Percentiles rank a stretch among this genome's conserved stretches.
Evolutionary conservation across 768 basidiomycete genomes (phyloP).

Genomic region (Phanerochaete sordida): DNA sequence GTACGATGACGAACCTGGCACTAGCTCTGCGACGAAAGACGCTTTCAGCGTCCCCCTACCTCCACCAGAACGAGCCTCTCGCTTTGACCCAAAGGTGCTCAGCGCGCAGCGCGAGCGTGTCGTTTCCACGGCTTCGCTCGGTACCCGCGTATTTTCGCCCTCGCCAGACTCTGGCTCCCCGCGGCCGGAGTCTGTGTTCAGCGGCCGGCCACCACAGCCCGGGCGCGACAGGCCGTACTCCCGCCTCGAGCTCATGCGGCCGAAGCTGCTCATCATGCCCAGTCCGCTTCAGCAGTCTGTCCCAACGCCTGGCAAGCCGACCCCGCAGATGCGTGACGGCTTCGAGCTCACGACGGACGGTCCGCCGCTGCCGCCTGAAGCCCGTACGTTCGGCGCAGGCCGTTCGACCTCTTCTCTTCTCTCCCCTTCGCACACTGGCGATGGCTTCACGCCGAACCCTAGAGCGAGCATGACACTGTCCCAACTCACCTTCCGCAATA

Average conservation of each 20-base stretch:
- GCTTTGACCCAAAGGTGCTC: constrained; percentile 39
- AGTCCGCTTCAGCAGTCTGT: constrained; percentile 61
- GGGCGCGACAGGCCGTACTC: constrained; percentile 60
- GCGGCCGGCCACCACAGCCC: constrained; percentile 31
- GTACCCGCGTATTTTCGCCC: constrained; percentile 54
- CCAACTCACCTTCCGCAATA: constrained; percentile 84
- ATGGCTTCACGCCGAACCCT: constrained; percentile 80
- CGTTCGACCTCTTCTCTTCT: not conserved
- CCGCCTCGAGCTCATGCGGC: constrained; percentile 76
- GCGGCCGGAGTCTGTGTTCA: constrained; percentile 27
- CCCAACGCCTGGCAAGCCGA: constrained; percentile 12
- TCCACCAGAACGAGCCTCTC: constrained; percentile 38
- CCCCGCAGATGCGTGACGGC: constrained; percentile 43
- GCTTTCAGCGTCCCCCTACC: constrained; percentile 29
- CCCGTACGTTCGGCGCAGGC: constrained; percentile 49
- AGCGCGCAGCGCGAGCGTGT: constrained; percentile 34
- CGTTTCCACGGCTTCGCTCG: constrained; percentile 52
- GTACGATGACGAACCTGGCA: constrained; percentile 32
- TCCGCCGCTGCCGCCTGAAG: constrained; percentile 73
- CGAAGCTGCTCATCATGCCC: constrained; percentile 94
- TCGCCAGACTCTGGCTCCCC: constrained; percentile 14
- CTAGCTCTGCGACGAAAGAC: constrained; percentile 24
- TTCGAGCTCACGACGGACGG: constrained; percentile 67
- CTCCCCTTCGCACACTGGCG: constrained; percentile 15
- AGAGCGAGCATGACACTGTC: constrained; percentile 67